Conservation (phyloP, 1,284 basidiomycete genomes). For the Leccinum pachyderme region DNA sequence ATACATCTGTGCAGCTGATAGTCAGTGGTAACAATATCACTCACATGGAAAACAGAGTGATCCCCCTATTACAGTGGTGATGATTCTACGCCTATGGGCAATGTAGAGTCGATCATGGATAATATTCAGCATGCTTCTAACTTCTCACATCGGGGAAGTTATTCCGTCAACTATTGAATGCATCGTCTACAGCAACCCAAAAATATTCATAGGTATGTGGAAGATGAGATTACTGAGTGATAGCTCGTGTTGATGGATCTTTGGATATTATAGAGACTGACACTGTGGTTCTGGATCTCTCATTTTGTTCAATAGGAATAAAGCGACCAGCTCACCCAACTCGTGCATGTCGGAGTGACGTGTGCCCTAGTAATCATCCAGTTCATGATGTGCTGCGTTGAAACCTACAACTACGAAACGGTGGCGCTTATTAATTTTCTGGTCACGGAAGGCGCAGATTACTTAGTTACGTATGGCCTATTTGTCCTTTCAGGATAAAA, state of each 20-base stretch:
- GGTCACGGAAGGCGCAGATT: constrained; percentile 10
- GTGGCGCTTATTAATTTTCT: constrained; percentile 14
- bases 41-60: neutral
- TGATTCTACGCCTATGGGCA: constrained; percentile 18
- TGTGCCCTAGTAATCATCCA: constrained; percentile 6
- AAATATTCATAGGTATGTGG: neutral
- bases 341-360: constrained; percentile 1
- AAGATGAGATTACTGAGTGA: neutral
- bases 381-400: constrained; percentile 6
- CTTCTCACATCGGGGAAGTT: constrained; percentile 4
- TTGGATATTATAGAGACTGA: neutral
- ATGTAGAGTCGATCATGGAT: constrained; percentile 13
- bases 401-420: constrained; percentile 9
- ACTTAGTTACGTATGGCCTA: constrained; percentile 13
- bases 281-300: neutral
- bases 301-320: neutral
- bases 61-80: neutral
- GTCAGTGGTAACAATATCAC: neutral
- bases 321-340: neutral
- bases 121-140: constrained; percentile 4
- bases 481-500: neutral
- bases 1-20: constrained; percentile 1
- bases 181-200: constrained; percentile 5
- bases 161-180: neutral
- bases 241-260: neutral